These are phyloP conservation scores for Lenzites betulinus DNA, from an alignment of 768 basidiomycete genomes.

Conservation along the genomic window DNA sequence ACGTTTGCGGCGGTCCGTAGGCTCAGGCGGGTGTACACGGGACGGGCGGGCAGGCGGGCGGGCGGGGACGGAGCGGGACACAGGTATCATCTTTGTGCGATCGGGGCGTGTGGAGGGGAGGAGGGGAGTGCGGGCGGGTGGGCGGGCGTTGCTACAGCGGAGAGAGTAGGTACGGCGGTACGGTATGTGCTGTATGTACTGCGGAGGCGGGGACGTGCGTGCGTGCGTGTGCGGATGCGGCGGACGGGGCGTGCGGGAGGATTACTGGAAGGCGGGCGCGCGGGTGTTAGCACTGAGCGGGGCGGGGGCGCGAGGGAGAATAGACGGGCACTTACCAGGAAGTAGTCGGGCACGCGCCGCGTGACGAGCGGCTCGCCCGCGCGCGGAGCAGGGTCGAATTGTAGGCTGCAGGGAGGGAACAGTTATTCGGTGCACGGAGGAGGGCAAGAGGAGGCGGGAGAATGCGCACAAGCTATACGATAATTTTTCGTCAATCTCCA, in stretches of 20 bases:
- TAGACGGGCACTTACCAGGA: conserved; percentile 61
- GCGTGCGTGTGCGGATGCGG: conserved; percentile 1
- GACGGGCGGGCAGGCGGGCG: background rate
- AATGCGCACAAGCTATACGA: conserved; percentile 85
- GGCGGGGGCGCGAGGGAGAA: no score
- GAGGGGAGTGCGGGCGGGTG: no score
- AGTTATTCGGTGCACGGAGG: conserved; percentile 8
- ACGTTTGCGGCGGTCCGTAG: conserved; percentile 4
- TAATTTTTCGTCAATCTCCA: conserved; percentile 99
- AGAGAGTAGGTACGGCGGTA: conserved; percentile 25
- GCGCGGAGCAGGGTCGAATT: conserved; percentile 99
- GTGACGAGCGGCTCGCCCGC: conserved; percentile 98
- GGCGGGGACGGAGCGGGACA: background rate
- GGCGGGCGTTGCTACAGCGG: conserved; percentile 25
- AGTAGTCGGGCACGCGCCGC: conserved; percentile 92
- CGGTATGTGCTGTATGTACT: conserved; percentile 32
- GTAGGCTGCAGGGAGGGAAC: conserved; percentile 64
- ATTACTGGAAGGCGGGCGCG: conserved; percentile 21
- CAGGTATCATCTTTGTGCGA: conserved; percentile 26
- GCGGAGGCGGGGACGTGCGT: background rate
- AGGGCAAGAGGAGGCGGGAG: conserved; percentile 5
- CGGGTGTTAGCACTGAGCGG: no score
- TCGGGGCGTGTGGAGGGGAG: conserved; percentile 10
- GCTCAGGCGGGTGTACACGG: conserved; percentile 13
- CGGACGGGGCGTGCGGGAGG: conserved; percentile 1